Evolutionary conservation across 345 rosid genomes (phyloP).

Genomic region (Turnera subulata): DNA sequence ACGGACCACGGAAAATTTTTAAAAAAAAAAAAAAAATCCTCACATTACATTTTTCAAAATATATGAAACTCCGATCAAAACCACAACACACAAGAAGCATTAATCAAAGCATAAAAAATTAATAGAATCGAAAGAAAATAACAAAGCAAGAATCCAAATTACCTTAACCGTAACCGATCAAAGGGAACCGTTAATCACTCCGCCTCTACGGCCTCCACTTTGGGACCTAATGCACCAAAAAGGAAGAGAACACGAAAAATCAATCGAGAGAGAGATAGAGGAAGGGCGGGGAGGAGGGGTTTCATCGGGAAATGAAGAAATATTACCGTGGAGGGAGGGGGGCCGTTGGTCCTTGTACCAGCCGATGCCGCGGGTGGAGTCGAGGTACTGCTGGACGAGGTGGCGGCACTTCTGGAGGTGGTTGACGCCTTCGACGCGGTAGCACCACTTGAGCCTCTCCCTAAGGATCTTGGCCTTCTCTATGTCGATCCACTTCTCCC

Average conservation of each 20-base stretch:
- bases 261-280: not conserved
- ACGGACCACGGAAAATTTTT: not conserved
- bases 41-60: not conserved
- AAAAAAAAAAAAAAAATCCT: not conserved
- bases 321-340: slow-evolving; percentile 71
- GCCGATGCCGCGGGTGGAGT: slow-evolving; percentile 95
- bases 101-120: not conserved
- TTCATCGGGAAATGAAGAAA: too few relatives aligned
- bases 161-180: slow-evolving; percentile 8
- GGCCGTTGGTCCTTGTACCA: slow-evolving; percentile 99
- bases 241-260: not conserved
- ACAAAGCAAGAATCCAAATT: not conserved
- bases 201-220: slow-evolving; percentile 47
- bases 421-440: slow-evolving; percentile 94
- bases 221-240: slow-evolving; percentile 45
- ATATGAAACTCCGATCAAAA: not conserved
- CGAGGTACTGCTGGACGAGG: slow-evolving; percentile 87
- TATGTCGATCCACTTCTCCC: slow-evolving; percentile 99
- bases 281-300: not conserved
- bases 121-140: not conserved
- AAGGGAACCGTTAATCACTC: slow-evolving; percentile 25
- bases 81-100: not conserved
- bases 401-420: slow-evolving; percentile 97
- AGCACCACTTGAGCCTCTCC: slow-evolving; percentile 89
- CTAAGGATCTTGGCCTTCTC: slow-evolving; percentile 97